Evolutionary conservation across 305 asterid genomes (phyloP).

Genomic region (Rubia peregrina): DNA sequence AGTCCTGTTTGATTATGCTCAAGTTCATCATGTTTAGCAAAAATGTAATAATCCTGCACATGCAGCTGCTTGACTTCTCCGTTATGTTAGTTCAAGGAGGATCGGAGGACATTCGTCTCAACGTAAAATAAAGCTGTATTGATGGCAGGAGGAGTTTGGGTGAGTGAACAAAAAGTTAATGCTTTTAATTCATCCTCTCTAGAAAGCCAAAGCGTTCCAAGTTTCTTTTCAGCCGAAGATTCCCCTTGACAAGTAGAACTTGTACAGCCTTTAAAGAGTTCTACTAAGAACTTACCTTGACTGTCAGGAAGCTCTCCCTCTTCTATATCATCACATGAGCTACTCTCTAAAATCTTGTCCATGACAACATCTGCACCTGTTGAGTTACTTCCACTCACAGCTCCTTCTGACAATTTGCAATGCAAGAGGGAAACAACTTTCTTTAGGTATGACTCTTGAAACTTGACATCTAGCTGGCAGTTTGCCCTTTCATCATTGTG

Average conservation of each 20-base stretch:
- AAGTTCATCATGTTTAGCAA: neutral
- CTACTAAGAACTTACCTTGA: constrained; percentile 42
- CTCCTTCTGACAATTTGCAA: constrained; percentile 90
- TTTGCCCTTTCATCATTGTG: constrained; percentile 98
- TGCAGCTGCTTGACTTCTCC: too few relatives aligned
- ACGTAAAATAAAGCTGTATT: neutral
- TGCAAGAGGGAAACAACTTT: constrained; percentile 89
- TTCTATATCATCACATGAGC: constrained; percentile 70
- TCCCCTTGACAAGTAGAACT: neutral
- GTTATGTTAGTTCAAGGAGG: neutral
- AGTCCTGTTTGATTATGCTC: neutral
- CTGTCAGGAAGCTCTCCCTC: constrained; percentile 92
- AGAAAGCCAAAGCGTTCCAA: neutral
- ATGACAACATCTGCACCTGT: constrained; percentile 28
- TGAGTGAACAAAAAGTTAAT: neutral
- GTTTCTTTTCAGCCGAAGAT: neutral
- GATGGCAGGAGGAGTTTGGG: neutral
- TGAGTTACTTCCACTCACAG: constrained; percentile 48
- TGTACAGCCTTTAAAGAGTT: neutral
- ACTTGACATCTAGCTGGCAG: constrained; percentile 92
- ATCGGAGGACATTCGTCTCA: neutral
- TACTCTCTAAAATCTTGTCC: constrained; percentile 29
- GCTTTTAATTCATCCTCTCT: neutral
- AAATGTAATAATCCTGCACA: neutral
- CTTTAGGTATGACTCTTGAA: constrained; percentile 83